Evolutionary conservation across 106 monocot genomes (phyloP).

Genomic region (Xerophyta viscosa): DNA sequence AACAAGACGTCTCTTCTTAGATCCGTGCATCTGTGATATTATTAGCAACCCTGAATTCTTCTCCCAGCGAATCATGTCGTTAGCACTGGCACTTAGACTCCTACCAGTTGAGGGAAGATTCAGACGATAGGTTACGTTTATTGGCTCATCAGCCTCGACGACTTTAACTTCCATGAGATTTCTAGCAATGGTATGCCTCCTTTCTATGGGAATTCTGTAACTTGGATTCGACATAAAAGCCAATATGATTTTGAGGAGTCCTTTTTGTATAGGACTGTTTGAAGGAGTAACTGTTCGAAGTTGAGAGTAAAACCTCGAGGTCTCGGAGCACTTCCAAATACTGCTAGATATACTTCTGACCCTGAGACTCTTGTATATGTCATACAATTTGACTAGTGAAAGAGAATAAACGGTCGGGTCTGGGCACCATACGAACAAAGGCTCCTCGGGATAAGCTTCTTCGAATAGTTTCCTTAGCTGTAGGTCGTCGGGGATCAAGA

Average conservation of each 20-base stretch:
- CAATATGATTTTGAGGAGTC: background rate
- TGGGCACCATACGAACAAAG: background rate
- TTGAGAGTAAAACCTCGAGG: background rate
- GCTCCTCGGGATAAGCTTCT: background rate
- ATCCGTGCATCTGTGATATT: background rate
- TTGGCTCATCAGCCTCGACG: background rate
- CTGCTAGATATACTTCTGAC: background rate
- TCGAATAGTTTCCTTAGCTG: background rate
- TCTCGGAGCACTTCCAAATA: background rate
- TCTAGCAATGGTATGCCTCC: background rate
- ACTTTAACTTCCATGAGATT: background rate
- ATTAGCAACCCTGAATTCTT: background rate
- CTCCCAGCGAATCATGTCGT: constrained; percentile 1
- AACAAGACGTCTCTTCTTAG: background rate
- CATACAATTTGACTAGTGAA: background rate
- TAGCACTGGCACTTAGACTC: background rate
- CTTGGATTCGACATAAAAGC: background rate
- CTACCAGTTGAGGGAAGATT: background rate
- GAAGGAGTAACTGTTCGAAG: background rate
- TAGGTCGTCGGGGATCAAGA: background rate
- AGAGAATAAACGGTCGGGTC: background rate
- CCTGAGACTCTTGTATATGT: background rate
- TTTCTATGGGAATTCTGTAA: background rate
- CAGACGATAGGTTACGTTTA: background rate
- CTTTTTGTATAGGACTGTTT: background rate